Evolutionary conservation across 2,329 filamentous ascomycete genomes (phyloP).

Genomic region (Nannizzia gypsea): DNA sequence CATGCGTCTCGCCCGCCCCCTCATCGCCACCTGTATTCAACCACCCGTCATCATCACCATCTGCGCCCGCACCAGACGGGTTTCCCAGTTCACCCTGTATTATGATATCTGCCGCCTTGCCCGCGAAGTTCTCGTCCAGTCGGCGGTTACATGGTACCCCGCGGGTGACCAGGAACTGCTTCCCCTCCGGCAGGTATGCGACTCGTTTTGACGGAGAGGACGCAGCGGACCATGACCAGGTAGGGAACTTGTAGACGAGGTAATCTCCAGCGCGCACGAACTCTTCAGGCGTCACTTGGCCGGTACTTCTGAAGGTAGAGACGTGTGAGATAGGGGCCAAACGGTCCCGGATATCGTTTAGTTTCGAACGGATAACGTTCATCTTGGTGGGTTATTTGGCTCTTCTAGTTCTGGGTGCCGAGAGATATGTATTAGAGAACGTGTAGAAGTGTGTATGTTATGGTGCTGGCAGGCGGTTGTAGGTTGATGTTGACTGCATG

Average conservation of each 20-base stretch:
- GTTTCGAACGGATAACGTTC: constrained; percentile 85
- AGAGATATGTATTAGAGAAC: too few species aligned
- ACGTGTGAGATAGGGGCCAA: constrained; percentile 81
- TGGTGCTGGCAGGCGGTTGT: background rate
- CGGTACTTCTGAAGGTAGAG: constrained; percentile 85
- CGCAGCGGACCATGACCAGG: constrained; percentile 92
- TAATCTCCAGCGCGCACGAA: constrained; percentile 94
- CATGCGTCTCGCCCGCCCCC: constrained; percentile 55
- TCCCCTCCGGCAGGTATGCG: constrained; percentile 68
- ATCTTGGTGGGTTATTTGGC: constrained; percentile 40
- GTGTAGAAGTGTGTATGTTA: background rate
- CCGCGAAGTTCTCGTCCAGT: constrained; percentile 85
- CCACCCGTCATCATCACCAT: constrained; percentile 64
- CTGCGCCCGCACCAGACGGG: constrained; percentile 33
- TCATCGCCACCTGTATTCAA: constrained; percentile 76
- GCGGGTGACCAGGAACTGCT: constrained; percentile 90
- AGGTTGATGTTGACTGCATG: background rate
- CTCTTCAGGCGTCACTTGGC: constrained; percentile 94
- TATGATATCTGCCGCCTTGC: constrained; percentile 64
- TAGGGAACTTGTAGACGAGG: constrained; percentile 96
- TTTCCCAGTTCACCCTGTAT: constrained; percentile 62
- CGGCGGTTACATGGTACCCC: constrained; percentile 88
- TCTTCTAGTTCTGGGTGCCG: background rate
- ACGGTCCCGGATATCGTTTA: constrained; percentile 82
- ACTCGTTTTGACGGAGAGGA: constrained; percentile 69